These are phyloP conservation scores for Chrysanthemum seticuspe DNA, from an alignment of 129 eudicot genomes.

Conservation along the genomic window DNA sequence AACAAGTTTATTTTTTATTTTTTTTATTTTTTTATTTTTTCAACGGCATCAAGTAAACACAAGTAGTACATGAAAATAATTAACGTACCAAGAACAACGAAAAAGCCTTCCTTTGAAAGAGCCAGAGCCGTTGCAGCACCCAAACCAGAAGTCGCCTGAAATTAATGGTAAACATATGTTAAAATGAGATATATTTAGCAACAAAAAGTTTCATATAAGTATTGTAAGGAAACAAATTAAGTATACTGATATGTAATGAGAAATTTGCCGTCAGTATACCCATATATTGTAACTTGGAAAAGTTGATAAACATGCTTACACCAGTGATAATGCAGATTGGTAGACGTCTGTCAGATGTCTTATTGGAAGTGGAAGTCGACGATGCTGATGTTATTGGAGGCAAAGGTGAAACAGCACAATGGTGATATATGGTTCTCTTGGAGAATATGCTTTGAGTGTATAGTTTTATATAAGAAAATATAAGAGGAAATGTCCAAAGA, in stretches of 20 bases:
- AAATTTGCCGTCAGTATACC: too few relatives aligned
- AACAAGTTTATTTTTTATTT: too few relatives aligned
- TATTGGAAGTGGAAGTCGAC: background rate
- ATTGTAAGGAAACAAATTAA: background rate
- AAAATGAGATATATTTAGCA: background rate
- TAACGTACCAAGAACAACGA: conserved; percentile 68
- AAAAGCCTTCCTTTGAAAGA: conserved; percentile 75
- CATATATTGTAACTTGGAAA: too few relatives aligned
- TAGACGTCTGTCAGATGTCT: conserved; percentile 13
- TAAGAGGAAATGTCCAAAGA: conserved; percentile 62
- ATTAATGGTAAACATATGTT: conserved; percentile 13
- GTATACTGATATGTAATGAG: background rate
- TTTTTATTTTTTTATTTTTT: too few relatives aligned
- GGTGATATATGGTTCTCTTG: conserved; percentile 26
- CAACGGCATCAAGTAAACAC: too few relatives aligned
- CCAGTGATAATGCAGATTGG: conserved; percentile 89
- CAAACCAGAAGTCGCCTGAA: conserved; percentile 89
- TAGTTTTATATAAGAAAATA: conserved; percentile 52
- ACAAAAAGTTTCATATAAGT: background rate
- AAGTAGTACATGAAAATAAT: too few relatives aligned
- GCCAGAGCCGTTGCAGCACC: conserved; percentile 88
- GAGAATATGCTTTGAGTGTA: conserved; percentile 23
- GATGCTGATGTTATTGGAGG: conserved; percentile 28
- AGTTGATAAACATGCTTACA: conserved; percentile 38
- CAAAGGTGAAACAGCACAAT: conserved; percentile 28